Evolutionary conservation across 805 yeast genomes (phyloP).

Genomic region (Candida parachauliodes): DNA sequence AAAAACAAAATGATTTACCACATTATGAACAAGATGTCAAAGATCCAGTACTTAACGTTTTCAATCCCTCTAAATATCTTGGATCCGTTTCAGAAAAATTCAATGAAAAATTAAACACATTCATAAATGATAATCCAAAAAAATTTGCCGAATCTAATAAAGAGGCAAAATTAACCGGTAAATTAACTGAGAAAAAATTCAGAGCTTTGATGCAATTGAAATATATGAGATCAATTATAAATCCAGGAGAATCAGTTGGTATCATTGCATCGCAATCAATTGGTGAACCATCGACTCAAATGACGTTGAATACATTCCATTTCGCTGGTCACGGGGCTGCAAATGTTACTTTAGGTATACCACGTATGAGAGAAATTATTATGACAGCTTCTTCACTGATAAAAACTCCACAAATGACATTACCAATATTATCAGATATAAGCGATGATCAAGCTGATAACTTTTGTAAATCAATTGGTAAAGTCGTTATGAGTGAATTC

Average conservation of each 20-base stretch:
- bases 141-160: constrained; percentile 55
- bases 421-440: constrained; percentile 80
- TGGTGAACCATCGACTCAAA: constrained; percentile 99
- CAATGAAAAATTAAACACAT: constrained; percentile 73
- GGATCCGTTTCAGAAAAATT: constrained; percentile 93
- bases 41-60: constrained; percentile 85
- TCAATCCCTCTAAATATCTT: constrained; percentile 82
- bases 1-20: constrained; percentile 59
- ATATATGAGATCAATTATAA: constrained; percentile 91
- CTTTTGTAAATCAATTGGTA: constrained; percentile 86
- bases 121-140: constrained; percentile 52
- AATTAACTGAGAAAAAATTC: constrained; percentile 75
- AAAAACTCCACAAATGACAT: constrained; percentile 98
- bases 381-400: constrained; percentile 97
- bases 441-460: constrained; percentile 84
- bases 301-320: constrained; percentile 96
- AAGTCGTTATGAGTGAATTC: constrained; percentile 81
- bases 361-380: constrained; percentile 99
- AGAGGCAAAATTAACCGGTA: constrained; percentile 38
- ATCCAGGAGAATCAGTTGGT: constrained; percentile 98
- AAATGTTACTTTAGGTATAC: constrained; percentile 97
- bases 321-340: constrained; percentile 99
- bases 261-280: constrained; percentile 96
- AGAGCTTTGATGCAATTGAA: constrained; percentile 96
- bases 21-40: constrained; percentile 61